A percentile compares a stretch with the other conserved stretches of the same genome.
phyloP scores from a whole-genome alignment of 768 basidiomycete genomes.

The Sarcomyxa edulis region DNA sequence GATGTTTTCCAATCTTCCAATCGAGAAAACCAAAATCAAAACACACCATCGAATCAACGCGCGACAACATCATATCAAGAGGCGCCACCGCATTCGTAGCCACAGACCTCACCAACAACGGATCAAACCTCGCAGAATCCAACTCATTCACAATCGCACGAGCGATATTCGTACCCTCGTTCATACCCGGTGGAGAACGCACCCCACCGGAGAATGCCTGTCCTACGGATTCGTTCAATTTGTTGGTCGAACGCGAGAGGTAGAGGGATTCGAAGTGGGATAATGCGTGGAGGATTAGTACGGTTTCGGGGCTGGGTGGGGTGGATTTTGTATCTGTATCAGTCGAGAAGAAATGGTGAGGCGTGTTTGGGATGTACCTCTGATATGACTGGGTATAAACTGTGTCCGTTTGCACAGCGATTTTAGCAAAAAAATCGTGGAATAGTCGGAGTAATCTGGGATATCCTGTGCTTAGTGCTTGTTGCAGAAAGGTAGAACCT shows the following conservation, averaged over 20 bases:
- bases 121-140: conserved; percentile 90
- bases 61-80: conserved; percentile 61
- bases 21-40: not conserved
- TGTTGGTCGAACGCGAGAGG: conserved; percentile 74
- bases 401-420: conserved; percentile 94
- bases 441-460: conserved; percentile 85
- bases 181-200: conserved; percentile 64
- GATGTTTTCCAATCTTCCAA: not conserved
- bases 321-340: conserved; percentile 3
- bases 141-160: conserved; percentile 85
- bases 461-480: conserved; percentile 82
- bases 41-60: conserved; percentile 68
- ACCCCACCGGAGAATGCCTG: conserved; percentile 71
- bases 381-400: conserved; percentile 80
- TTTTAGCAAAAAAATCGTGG: conserved; percentile 95
- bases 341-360: conserved; percentile 3
- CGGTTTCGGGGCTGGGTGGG: conserved; percentile 75
- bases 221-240: conserved; percentile 78
- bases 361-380: conserved; percentile 43
- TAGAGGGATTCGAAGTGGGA: conserved; percentile 86
- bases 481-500: conserved; percentile 91
- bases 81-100: conserved; percentile 67
- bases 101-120: conserved; percentile 73
- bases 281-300: conserved; percentile 80
- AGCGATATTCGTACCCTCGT: conserved; percentile 74